These are phyloP conservation scores for Bidens hawaiensis DNA, from an alignment of 140 eudicot genomes.

Conservation along the genomic window DNA sequence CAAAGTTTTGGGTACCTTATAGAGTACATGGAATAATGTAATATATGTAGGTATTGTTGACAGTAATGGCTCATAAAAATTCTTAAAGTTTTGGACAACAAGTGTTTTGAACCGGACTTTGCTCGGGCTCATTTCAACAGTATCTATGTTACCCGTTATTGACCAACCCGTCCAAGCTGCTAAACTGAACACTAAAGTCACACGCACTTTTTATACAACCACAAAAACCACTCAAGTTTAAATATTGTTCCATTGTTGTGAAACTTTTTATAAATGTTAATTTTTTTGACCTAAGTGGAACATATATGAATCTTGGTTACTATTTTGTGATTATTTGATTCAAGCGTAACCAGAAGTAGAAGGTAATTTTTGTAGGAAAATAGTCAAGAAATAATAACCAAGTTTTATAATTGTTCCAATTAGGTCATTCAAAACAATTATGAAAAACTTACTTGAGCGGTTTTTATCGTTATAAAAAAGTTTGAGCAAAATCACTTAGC, in stretches of 20 bases:
- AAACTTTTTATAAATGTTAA: background rate
- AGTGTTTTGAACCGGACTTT: background rate
- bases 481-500: constrained; percentile 5
- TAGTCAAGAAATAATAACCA: too few relatives aligned
- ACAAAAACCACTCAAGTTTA: too few relatives aligned
- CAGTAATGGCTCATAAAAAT: background rate
- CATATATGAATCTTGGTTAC: background rate
- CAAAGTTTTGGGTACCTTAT: background rate
- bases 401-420: background rate
- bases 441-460: background rate
- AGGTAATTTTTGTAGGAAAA: too few relatives aligned
- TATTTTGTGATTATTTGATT: background rate
- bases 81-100: background rate
- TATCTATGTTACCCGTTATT: background rate
- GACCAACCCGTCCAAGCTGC: background rate
- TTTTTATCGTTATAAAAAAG: background rate
- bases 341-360: background rate
- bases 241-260: background rate
- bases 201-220: too few relatives aligned
- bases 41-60: background rate
- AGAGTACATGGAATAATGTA: background rate
- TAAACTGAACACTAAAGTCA: too few relatives aligned
- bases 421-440: too few relatives aligned
- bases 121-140: background rate
- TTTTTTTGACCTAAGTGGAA: background rate